Conservation (phyloP, 305 asterid species). For the Fraxinus floribunda region DNA sequence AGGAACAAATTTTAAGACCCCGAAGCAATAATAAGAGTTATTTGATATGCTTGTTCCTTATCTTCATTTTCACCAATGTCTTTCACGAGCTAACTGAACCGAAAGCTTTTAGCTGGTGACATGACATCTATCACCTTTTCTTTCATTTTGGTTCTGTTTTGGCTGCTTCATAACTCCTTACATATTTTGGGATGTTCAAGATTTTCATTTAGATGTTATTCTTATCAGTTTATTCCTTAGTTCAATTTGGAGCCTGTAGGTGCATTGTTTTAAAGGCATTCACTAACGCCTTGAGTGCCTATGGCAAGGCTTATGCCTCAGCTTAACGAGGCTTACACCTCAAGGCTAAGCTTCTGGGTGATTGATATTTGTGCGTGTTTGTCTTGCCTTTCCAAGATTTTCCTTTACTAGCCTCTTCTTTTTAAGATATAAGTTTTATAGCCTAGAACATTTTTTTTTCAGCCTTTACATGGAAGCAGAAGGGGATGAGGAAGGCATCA, state of each 20-base stretch:
- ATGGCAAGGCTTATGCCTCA: neutral
- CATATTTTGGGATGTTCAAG: conserved; percentile 1
- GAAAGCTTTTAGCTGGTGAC: conserved; percentile 14
- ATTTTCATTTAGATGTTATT: neutral
- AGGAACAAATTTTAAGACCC: neutral
- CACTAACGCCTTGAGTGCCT: neutral
- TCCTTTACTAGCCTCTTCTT: neutral
- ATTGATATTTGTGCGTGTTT: neutral
- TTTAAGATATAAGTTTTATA: neutral
- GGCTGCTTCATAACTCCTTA: neutral
- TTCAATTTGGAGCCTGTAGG: conserved; percentile 10
- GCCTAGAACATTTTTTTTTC: neutral
- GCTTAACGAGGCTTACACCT: neutral
- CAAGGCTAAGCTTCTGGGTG: neutral
- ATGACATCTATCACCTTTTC: conserved; percentile 8
- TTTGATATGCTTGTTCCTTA: neutral
- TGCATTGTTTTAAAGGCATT: neutral
- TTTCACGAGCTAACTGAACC: neutral
- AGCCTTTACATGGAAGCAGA: neutral
- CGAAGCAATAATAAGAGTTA: neutral
- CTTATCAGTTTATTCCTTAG: neutral
- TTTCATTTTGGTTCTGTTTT: neutral
- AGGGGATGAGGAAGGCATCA: neutral
- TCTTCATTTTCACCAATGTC: neutral
- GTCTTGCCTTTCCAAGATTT: neutral